Evolutionary conservation across 495 filamentous ascomycete genomes (phyloP), one percentile per base, ranked within the genome.

Genomic region (Tuber melanosporum): DNA sequence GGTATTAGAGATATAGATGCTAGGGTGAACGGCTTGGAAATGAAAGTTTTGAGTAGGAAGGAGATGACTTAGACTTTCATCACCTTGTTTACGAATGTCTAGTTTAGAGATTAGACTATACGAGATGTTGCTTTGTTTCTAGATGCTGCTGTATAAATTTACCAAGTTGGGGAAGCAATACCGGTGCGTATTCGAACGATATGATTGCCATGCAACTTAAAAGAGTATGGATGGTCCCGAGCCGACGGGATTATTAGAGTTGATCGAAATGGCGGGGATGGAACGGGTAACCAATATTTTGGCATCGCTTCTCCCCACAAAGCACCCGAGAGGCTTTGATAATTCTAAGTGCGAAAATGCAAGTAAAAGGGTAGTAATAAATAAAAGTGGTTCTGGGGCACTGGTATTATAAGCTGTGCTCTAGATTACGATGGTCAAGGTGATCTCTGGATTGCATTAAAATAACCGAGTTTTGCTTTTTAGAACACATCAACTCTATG

Each of bases 1-100:
- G 57, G 39, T 22, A 81, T 83, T 22, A 75, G 69, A 72, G 79
- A 83, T 76, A 80, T 83, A n/a, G 76, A 73, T 26, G 32, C 75
- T 41, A 79, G 39, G 66, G 75, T 81, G 46, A 41, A 78, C 39
- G 14, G 14, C 2, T 46, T 83, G 36, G 82, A 83, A 57, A 77
- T 20, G 73, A 74, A 22, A 39, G 82, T 83, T n/a, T 75, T 83
- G 71, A 73, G 75, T 20, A 79, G 79, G 73, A 71, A 81, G 44
- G 82, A 83, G 71, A 80, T 81, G 82, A 77, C 74, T 71, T 80
- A 76, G 32, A 6, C 26, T n/a, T 17, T 14, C 32, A 0, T 66
- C 1, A 12, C 14, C 12, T 32, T 66, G n/a, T 66, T 15, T 36
- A 66, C 57, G 10, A 26, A 32, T 36, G 14, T 66, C 57, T 12